Base-by-base conservation (phyloP, 352 stramenopile genomes). In the Pythium aphanidermatum region DNA sequence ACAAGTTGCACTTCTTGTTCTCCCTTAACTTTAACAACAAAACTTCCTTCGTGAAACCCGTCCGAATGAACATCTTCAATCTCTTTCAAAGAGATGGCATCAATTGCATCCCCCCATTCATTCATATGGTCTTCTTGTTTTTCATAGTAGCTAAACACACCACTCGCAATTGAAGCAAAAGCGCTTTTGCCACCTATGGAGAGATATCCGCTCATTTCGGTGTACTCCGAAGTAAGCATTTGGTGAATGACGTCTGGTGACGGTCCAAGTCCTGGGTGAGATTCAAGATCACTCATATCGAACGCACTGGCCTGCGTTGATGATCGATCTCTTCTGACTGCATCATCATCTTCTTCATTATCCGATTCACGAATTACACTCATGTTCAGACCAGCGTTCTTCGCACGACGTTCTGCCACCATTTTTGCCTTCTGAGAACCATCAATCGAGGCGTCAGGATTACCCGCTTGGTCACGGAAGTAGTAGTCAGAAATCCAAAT, bases 401-500 rank as follows among this genome's bases (percentile, higher is more conserved):
- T 63, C 11, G 48, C 48, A 26, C 55, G 42, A 12, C 48, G 34
- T 24, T 63, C 55, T 2, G 45, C 43, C 1, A 55, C 16, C 30
- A 54, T 44, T 32, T 55, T 60, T 2, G 51, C 51, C 35, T 56
- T 48, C 17, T 53, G 37, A 70, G 82, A 32, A 75, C 83, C 17
- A 78, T 41, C 13, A 53, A 66, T 55, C 9, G 27, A 5, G 12
- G 40, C 39, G 17, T 43, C 23, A 27, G 32, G 39, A 5, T 46
- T 39, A 4, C 37, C 45, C 3, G n/a, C 49, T 24, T 19, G 49
- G 2, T 56, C 56, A 27, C 78, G 60, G 48, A 80, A 91, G 55
- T 92, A 85, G 30, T 90, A 94, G 53, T 94, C 82, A 3, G 79
- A 90, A 9, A 88, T 55, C 82, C 82, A 94, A 20, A 94, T 88